phyloP scores from a whole-genome alignment of 805 yeast species.

The Teunomyces lycoperdinae region DNA sequence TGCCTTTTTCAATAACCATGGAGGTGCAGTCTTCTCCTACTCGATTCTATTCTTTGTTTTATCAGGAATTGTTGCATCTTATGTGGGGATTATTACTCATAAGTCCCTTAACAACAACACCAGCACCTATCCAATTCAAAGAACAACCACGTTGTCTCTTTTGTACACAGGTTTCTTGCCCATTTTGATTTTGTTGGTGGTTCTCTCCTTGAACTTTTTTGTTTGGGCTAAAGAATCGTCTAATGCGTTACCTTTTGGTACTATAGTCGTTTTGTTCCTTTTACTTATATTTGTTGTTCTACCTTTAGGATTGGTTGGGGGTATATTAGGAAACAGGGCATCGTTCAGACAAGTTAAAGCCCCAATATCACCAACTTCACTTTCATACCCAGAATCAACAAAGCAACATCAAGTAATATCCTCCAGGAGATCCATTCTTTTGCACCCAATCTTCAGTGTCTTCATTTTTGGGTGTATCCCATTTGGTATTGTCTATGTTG shows the following conservation, averaged over 20 bases:
- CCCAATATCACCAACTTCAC: conserved; percentile 3
- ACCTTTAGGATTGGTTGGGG: conserved; percentile 78
- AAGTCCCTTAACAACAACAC: conserved; percentile 48
- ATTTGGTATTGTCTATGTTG: conserved; percentile 78
- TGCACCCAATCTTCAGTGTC: conserved; percentile 26
- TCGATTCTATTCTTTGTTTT: conserved; percentile 58
- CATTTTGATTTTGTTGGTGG: conserved; percentile 46
- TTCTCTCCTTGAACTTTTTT: conserved; percentile 59
- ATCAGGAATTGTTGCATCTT: conserved; percentile 77
- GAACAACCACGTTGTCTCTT: conserved; percentile 17
- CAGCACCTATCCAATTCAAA: conserved; percentile 22
- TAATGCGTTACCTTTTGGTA: conserved; percentile 74
- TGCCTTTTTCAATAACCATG: conserved; percentile 59
- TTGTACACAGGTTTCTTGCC: conserved; percentile 42
- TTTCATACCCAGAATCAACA: conserved; percentile 1
- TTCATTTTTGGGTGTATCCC: conserved; percentile 69
- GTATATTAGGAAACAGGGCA: conserved; percentile 44
- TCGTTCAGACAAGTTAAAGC: conserved; percentile 3
- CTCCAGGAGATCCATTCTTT: conserved; percentile 8
- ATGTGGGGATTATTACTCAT: conserved; percentile 61
- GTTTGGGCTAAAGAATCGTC: conserved; percentile 78
- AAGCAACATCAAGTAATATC: neutral
- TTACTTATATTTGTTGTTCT: conserved; percentile 65
- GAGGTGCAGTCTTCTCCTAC: conserved; percentile 64
- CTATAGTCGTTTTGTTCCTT: conserved; percentile 57